These are phyloP conservation scores for Aspergillus texensis DNA, from an alignment of 2,329 filamentous ascomycete genomes.

Conservation along the genomic window DNA sequence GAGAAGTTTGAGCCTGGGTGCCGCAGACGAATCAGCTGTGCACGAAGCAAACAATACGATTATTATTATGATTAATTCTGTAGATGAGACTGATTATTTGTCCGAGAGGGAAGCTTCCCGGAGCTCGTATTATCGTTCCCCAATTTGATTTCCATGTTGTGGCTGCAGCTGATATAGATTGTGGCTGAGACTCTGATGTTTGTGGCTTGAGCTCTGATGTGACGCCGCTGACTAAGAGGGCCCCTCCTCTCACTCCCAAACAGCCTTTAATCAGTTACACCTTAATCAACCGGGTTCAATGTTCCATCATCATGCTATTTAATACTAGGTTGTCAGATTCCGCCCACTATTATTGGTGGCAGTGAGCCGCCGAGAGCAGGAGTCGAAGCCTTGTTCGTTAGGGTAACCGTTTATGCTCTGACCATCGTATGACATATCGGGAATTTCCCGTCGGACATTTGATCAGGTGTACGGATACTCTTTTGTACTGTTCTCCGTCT, in stretches of 20 bases:
- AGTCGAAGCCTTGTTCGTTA: not conserved
- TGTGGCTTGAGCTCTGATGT: slow-evolving; percentile 1
- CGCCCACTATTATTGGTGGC: not conserved
- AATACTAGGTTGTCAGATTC: not conserved
- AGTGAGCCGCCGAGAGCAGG: not conserved
- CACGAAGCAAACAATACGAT: not conserved
- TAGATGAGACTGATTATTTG: not conserved
- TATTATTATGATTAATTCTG: slow-evolving; percentile 1
- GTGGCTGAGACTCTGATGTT: not conserved
- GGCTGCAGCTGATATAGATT: not conserved
- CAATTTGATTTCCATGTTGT: not conserved
- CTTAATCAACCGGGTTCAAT: not conserved
- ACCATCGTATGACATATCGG: slow-evolving; percentile 1
- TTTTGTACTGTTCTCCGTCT: not conserved
- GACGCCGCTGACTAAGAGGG: not conserved
- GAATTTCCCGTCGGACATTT: slow-evolving; percentile 1
- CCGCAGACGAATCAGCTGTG: not conserved
- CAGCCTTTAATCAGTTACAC: not conserved
- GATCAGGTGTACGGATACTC: not conserved
- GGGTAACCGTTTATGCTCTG: slow-evolving; percentile 1
- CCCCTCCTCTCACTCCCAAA: not conserved
- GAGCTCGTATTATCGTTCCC: not conserved
- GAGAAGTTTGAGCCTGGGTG: not conserved
- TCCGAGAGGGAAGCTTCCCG: not conserved
- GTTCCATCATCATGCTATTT: slow-evolving; percentile 1